These are phyloP conservation scores for Thielaviopsis punctulata DNA, from an alignment of 2,329 filamentous ascomycete species.

Conservation along the genomic window DNA sequence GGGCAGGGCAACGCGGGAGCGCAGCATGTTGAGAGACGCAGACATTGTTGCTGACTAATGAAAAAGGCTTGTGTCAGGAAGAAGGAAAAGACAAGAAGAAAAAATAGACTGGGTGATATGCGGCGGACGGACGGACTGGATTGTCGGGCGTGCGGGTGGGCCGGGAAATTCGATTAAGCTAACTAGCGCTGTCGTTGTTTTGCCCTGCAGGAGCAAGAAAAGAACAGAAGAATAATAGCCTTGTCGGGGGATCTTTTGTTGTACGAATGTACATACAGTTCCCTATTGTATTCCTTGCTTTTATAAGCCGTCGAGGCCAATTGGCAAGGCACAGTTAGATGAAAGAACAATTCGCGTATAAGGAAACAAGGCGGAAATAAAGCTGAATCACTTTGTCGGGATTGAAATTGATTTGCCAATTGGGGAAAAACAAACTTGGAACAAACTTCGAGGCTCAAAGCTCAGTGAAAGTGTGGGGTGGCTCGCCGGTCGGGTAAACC, in stretches of 20 bases:
- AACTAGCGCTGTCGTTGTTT: not conserved
- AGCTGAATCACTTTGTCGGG: not conserved
- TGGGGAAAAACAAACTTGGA: not conserved
- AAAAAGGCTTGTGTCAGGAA: not conserved
- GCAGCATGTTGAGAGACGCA: conserved; percentile 4
- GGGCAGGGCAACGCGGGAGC: not conserved
- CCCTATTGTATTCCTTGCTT: not conserved
- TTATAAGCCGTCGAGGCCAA: not conserved
- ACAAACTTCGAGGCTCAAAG: not conserved
- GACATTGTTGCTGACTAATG: not conserved
- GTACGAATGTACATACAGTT: too few relatives aligned
- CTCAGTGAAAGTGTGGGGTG: not conserved
- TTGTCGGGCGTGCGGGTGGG: not conserved
- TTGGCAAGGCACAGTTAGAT: not conserved
- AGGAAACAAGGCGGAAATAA: not conserved
- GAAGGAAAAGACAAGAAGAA: not conserved
- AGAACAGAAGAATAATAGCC: not conserved
- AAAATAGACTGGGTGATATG: too few relatives aligned
- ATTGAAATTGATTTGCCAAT: not conserved
- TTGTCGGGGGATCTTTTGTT: not conserved
- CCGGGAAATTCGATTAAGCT: not conserved
- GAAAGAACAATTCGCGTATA: not conserved
- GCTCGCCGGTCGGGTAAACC: not conserved
- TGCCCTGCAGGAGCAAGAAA: too few relatives aligned
- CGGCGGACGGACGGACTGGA: not conserved